Percentiles rank a stretch among this genome's conserved stretches.
These are phyloP conservation scores for Colletotrichum tanaceti DNA, from an alignment of 2,329 filamentous ascomycete genomes.

Conservation along the genomic window DNA sequence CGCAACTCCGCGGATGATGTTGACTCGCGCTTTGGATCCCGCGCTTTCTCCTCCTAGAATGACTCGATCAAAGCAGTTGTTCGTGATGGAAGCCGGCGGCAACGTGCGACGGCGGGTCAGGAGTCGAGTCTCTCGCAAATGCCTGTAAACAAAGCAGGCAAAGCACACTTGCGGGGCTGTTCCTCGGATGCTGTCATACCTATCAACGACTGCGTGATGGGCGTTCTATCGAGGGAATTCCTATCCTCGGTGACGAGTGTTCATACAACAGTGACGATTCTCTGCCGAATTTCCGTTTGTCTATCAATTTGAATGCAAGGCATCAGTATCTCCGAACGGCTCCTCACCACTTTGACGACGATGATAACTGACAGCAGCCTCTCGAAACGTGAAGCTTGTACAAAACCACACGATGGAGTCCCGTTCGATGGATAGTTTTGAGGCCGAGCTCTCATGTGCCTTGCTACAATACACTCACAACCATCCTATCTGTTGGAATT, in stretches of 20 bases:
- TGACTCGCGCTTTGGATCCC: conserved; percentile 22
- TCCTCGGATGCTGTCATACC: neutral
- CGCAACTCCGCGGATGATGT: conserved; percentile 32
- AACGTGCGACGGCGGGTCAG: neutral
- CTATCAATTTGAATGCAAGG: neutral
- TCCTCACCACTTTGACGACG: neutral
- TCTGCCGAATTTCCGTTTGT: neutral
- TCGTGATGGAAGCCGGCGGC: neutral
- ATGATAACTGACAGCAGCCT: neutral
- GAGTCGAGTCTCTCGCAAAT: neutral
- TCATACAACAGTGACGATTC: neutral
- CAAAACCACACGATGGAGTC: neutral
- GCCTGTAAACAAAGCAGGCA: conserved; percentile 2
- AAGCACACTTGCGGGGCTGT: neutral
- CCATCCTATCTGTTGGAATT: neutral
- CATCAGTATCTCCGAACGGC: neutral
- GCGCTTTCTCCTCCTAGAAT: conserved; percentile 14
- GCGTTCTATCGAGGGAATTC: too few relatives aligned
- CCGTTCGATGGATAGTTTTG: neutral
- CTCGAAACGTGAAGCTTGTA: neutral
- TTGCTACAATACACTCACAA: neutral
- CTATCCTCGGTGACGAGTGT: neutral
- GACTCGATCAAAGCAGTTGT: conserved; percentile 12
- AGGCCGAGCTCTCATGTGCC: neutral
- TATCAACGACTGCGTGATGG: neutral